Percentiles rank a stretch among this genome's conserved stretches.
Conservation (phyloP, 306 rosid genomes). For the Ormosia emarginata region DNA sequence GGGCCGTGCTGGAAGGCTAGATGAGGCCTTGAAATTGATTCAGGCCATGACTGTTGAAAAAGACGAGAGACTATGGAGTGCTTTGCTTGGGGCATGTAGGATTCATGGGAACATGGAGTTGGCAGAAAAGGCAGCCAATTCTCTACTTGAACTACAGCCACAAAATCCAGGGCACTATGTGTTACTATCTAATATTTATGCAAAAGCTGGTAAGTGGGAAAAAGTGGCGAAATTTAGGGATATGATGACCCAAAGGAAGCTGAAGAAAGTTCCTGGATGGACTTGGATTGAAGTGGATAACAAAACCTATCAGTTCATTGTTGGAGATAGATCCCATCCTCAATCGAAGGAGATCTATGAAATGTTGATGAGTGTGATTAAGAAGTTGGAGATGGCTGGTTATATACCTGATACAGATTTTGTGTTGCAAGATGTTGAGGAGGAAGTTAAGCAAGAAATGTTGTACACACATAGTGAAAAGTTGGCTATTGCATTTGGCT, state of each 20-base stretch:
- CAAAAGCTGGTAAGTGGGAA: conserved; percentile 75
- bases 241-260: conserved; percentile 51
- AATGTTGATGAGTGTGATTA: conserved; percentile 43
- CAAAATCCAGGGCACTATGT: conserved; percentile 70
- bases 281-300: conserved; percentile 72
- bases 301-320: conserved; percentile 50
- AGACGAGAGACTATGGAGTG: conserved; percentile 76
- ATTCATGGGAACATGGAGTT: conserved; percentile 62
- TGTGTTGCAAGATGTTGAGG: conserved; percentile 81
- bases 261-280: conserved; percentile 74
- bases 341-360: conserved; percentile 50
- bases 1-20: conserved; percentile 76
- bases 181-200: conserved; percentile 69
- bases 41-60: conserved; percentile 53
- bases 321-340: conserved; percentile 67
- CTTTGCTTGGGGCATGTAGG: conserved; percentile 78
- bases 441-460: conserved; percentile 61
- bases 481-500: conserved; percentile 78
- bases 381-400: conserved; percentile 62
- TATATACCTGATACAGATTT: conserved; percentile 61
- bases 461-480: conserved; percentile 70
- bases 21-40: conserved; percentile 58
- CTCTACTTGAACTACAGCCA: conserved; percentile 63
- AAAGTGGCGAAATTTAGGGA: conserved; percentile 60
- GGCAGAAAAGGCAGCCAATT: conserved; percentile 59